phyloP scores from a whole-genome alignment of 1,284 basidiomycete genomes.

The Ustilago cynodontis region DNA sequence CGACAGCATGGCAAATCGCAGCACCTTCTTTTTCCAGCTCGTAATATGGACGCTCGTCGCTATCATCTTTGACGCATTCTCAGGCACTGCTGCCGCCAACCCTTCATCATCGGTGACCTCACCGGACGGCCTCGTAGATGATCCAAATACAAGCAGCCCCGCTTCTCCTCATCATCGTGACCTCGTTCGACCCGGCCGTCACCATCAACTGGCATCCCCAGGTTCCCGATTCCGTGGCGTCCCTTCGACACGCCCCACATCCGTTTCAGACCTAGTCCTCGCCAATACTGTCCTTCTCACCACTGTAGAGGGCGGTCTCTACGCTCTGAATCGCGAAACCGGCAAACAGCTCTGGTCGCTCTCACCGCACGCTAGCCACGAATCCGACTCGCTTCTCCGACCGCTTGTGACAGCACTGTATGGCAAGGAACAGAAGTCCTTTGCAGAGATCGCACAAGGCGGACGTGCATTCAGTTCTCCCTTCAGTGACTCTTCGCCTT shows the following conservation, averaged over 20 bases:
- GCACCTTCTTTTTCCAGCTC: conserved; percentile 36
- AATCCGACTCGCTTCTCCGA: conserved; percentile 48
- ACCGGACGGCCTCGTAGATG: conserved; percentile 13
- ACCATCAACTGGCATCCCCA: conserved; percentile 23
- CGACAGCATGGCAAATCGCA: not conserved
- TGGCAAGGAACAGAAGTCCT: conserved; percentile 54
- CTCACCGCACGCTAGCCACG: conserved; percentile 39
- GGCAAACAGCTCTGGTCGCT: conserved; percentile 72
- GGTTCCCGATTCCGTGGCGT: conserved; percentile 37
- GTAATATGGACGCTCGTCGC: conserved; percentile 36
- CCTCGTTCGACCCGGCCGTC: conserved; percentile 22
- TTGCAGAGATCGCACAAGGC: conserved; percentile 58
- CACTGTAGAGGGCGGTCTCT: conserved; percentile 89
- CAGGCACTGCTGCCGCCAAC: conserved; percentile 9
- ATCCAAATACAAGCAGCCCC: conserved; percentile 21
- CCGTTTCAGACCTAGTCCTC: conserved; percentile 74
- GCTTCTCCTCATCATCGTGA: conserved; percentile 21
- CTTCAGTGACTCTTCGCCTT: conserved; percentile 61
- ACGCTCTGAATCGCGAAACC: conserved; percentile 83
- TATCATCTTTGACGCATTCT: conserved; percentile 27
- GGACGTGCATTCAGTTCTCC: conserved; percentile 36
- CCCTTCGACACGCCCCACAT: conserved; percentile 30
- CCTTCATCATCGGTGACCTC: conserved; percentile 1
- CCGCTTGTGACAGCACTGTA: conserved; percentile 62
- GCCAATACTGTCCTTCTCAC: conserved; percentile 84